Percentiles rank a stretch among this genome's conserved stretches.
phyloP scores from a whole-genome alignment of 139 green algal genomes.

The Marvania coccoides region DNA sequence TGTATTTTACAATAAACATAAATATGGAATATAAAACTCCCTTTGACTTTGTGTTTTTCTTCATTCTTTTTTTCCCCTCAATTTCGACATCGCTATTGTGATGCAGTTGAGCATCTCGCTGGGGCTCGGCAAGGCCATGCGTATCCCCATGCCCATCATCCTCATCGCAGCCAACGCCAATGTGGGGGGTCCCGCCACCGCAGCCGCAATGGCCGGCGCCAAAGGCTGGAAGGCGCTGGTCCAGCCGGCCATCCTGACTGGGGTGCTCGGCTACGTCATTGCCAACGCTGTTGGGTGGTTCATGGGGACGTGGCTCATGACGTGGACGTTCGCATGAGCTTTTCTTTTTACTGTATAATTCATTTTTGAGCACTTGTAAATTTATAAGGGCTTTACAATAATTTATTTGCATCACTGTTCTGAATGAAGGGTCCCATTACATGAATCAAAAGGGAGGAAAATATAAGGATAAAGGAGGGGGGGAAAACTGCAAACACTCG shows the following conservation, averaged over 20 bases:
- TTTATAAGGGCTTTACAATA: background rate
- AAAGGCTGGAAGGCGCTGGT: conserved; percentile 60
- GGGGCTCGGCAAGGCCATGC: conserved; percentile 14
- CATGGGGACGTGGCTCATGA: conserved; percentile 14
- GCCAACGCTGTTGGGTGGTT: conserved; percentile 34
- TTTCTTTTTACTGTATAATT: background rate
- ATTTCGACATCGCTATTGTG: no score
- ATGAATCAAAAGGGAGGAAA: no score
- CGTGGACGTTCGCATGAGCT: background rate
- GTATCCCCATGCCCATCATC: conserved; percentile 37
- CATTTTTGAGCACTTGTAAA: no score
- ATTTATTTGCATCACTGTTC: background rate
- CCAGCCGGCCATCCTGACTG: conserved; percentile 55
- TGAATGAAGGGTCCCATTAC: no score
- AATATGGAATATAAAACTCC: no score
- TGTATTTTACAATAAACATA: no score
- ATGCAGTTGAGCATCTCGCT: conserved; percentile 30
- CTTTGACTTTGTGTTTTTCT: no score
- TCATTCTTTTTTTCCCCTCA: no score
- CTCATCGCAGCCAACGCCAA: conserved; percentile 65
- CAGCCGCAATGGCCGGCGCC: conserved; percentile 56
- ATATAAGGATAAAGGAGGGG: no score
- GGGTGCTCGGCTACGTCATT: conserved; percentile 50
- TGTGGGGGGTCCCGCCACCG: conserved; percentile 71
- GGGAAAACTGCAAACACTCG: no score